A percentile compares a stretch with the other conserved stretches of the same genome.
Conservation (phyloP, 176 grass and related monocot genomes). For the Bolboschoenus planiculmis region DNA sequence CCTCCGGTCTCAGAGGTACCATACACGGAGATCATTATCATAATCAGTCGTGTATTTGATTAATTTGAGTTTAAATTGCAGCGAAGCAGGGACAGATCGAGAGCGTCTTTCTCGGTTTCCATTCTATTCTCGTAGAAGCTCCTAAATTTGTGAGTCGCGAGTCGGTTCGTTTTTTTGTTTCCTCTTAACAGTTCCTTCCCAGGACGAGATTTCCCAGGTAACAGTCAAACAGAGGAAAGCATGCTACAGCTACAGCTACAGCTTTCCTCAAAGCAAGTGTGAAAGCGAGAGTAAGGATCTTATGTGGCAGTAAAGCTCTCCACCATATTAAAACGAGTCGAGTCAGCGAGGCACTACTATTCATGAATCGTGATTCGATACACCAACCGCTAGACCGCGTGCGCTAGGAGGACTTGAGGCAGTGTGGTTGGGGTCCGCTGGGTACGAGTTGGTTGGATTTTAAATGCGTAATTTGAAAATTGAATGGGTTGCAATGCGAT, state of each 20-base stretch:
- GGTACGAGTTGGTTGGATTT: background rate
- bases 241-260: background rate
- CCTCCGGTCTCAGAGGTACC: background rate
- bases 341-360: too few species aligned
- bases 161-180: background rate
- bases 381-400: too few species aligned
- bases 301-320: too few species aligned
- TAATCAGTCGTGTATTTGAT: background rate
- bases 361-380: too few species aligned
- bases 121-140: background rate
- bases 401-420: too few species aligned
- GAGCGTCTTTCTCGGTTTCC: background rate
- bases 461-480: background rate
- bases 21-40: background rate
- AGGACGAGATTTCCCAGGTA: slow-evolving; percentile 10
- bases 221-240: background rate
- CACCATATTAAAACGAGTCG: background rate
- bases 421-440: background rate
- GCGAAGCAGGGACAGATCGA: background rate
- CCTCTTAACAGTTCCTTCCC: background rate
- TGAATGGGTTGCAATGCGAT: too few species aligned
- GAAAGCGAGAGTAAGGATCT: background rate
- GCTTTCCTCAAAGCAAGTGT: background rate
- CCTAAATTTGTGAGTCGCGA: background rate
- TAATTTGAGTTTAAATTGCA: background rate